Conservation (phyloP, 1,139 yeast genomes). For the Suhomyces bolitotheri region DNA sequence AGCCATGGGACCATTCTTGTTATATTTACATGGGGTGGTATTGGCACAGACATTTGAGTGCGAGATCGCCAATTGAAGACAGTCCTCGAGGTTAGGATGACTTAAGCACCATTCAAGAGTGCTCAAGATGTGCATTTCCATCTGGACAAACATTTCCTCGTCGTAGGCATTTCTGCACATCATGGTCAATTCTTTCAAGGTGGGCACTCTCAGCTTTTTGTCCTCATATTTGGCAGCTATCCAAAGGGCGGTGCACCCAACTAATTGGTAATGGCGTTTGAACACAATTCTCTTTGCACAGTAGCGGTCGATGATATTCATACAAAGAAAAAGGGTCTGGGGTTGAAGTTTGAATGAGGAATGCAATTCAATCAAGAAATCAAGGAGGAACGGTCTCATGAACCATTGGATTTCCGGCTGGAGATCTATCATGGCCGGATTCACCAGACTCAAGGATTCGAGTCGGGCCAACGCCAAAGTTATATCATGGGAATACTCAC, state of each 20-base stretch:
- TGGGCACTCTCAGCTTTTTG: conserved; percentile 80
- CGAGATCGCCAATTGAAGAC: conserved; percentile 54
- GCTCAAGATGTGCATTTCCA: conserved; percentile 86
- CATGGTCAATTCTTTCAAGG: conserved; percentile 69
- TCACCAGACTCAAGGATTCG: conserved; percentile 41
- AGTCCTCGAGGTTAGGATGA: conserved; percentile 62
- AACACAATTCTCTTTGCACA: conserved; percentile 90
- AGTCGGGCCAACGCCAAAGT: conserved; percentile 29
- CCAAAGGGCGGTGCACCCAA: conserved; percentile 94
- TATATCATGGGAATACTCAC: conserved; percentile 43
- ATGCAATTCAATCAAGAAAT: conserved; percentile 81
- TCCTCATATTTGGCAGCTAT: conserved; percentile 93
- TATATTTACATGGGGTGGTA: conserved; percentile 38
- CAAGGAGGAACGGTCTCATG: conserved; percentile 87
- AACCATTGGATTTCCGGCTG: conserved; percentile 94
- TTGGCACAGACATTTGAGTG: conserved; percentile 23
- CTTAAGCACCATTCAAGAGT: conserved; percentile 84
- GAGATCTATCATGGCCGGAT: conserved; percentile 73
- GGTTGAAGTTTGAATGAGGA: conserved; percentile 72
- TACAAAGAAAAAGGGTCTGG: conserved; percentile 76
- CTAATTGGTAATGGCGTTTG: conserved; percentile 87
- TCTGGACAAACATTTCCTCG: conserved; percentile 86
- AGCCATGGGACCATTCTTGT: conserved; percentile 12
- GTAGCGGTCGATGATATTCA: conserved; percentile 85
- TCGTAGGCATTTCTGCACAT: conserved; percentile 88